Conservation (phyloP, 495 filamentous ascomycete species). For the Wilcoxina mikolae region DNA sequence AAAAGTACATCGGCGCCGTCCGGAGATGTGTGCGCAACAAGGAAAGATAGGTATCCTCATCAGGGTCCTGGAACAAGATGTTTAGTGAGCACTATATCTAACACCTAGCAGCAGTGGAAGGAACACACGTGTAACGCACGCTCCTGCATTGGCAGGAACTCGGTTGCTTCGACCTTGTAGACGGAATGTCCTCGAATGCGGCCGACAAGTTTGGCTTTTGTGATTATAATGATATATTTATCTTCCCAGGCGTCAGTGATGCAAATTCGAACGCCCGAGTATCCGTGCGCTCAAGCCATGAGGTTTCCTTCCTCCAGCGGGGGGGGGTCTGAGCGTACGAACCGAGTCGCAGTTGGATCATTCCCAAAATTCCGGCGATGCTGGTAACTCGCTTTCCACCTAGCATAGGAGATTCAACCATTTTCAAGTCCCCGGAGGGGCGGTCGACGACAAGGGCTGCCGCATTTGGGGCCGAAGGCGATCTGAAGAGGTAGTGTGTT, state of each 20-base stretch:
- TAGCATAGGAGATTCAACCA: slow-evolving; percentile 61
- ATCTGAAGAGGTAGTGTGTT: slow-evolving; percentile 90
- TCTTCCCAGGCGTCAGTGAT: slow-evolving; percentile 38
- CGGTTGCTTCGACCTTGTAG: slow-evolving; percentile 79
- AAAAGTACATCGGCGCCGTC: slow-evolving; percentile 88
- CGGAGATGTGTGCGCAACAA: slow-evolving; percentile 65
- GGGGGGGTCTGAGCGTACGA: slow-evolving; percentile 1
- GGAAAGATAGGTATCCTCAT: slow-evolving; percentile 79
- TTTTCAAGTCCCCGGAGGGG: slow-evolving; percentile 78
- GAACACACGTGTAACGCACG: slow-evolving; percentile 51
- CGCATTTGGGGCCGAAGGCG: slow-evolving; percentile 77
- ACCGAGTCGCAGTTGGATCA: slow-evolving; percentile 84
- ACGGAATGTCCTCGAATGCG: slow-evolving; percentile 83
- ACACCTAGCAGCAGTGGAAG: neutral
- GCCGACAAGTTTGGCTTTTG: slow-evolving; percentile 81
- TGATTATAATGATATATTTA: slow-evolving; percentile 93
- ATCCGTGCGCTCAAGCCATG: too few relatives aligned
- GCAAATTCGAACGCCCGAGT: neutral
- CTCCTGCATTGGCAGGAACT: slow-evolving; percentile 88
- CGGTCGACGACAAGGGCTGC: slow-evolving; percentile 78
- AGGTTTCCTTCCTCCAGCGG: too few relatives aligned
- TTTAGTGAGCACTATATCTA: neutral
- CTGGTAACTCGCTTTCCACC: slow-evolving; percentile 60
- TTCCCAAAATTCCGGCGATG: slow-evolving; percentile 84
- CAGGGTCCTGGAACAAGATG: slow-evolving; percentile 42